Evolutionary conservation across 2,329 filamentous ascomycete species (phyloP).

Genomic region (Penicillium sp.): DNA sequence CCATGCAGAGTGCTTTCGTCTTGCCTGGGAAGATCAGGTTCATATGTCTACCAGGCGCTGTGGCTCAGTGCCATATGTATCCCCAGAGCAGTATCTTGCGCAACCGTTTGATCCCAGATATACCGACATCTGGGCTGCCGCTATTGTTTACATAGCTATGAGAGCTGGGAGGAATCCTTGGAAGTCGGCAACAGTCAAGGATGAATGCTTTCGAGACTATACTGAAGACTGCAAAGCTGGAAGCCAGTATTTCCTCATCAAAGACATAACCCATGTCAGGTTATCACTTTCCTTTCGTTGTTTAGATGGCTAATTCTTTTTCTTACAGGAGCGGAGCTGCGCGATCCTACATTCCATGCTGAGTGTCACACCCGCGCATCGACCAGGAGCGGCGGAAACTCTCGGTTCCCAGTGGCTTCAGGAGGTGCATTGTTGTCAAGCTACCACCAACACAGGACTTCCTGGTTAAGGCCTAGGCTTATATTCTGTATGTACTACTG

Average conservation of each 20-base stretch:
- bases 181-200: conserved; percentile 5
- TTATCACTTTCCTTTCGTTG: no score
- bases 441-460: no score
- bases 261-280: no score
- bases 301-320: no score
- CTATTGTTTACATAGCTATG: conserved; percentile 7
- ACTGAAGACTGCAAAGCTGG: no score
- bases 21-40: background rate
- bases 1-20: background rate
- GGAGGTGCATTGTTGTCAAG: background rate
- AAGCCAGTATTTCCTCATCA: no score
- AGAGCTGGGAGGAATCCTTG: background rate
- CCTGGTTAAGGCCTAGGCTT: no score
- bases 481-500: no score
- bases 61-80: background rate
- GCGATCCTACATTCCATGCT: no score
- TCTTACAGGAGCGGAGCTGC: no score
- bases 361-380: background rate
- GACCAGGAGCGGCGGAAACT: background rate
- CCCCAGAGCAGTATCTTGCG: background rate
- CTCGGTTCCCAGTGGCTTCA: conserved; percentile 1
- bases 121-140: conserved; percentile 6
- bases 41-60: background rate
- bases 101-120: background rate
- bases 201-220: no score